Percentiles rank a stretch among this genome's conserved stretches.
Conservation (phyloP, 2,329 filamentous ascomycete species). For the Beauveria rudraprayagi region DNA sequence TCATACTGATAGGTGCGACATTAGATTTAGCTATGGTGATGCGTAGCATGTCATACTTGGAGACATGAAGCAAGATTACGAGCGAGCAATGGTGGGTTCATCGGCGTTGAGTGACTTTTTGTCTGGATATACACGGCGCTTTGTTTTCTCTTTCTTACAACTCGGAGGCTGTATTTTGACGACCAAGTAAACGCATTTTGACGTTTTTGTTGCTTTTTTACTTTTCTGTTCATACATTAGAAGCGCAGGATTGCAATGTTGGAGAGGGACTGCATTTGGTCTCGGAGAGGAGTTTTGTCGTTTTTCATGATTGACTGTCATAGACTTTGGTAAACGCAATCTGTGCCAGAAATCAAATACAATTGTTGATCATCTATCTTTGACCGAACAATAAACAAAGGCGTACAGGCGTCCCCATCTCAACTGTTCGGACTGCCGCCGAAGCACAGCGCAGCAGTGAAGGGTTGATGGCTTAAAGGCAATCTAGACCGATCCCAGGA, state of each 20-base stretch:
- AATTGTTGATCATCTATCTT: neutral
- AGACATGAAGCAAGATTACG: neutral
- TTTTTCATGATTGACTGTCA: neutral
- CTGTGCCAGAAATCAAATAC: neutral
- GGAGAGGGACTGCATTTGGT: neutral
- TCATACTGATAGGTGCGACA: constrained; percentile 10
- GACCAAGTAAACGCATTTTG: neutral
- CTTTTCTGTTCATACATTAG: neutral
- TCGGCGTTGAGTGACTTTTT: neutral
- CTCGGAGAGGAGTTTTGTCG: neutral
- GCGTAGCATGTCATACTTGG: constrained; percentile 19
- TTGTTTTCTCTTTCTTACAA: neutral
- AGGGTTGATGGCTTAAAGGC: too few relatives aligned
- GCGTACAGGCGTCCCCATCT: too few relatives aligned
- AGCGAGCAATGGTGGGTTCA: neutral
- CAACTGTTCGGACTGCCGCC: neutral
- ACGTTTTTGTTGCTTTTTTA: neutral
- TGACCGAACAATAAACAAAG: too few relatives aligned
- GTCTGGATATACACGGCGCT: constrained; percentile 5
- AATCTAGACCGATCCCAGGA: too few relatives aligned
- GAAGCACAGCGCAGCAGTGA: neutral
- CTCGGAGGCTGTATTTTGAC: neutral
- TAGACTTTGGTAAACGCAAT: neutral
- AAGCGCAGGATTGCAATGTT: neutral
- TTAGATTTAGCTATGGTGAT: constrained; percentile 34